These are phyloP conservation scores for Kodamaea plutei DNA, from an alignment of 1,139 yeast genomes.

Conservation along the genomic window DNA sequence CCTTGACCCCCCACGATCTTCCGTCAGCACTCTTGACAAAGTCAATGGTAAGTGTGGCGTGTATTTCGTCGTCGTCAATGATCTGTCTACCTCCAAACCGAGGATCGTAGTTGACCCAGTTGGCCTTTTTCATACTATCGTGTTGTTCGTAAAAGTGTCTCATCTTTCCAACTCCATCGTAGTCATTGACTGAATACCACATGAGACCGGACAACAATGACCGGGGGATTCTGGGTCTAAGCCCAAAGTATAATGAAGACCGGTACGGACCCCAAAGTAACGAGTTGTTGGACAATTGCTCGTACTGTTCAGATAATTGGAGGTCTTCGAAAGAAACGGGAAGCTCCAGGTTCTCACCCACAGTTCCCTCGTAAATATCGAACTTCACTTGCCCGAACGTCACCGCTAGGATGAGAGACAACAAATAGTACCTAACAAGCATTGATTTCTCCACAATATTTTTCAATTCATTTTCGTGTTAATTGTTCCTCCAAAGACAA, in stretches of 20 bases:
- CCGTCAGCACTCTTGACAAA: conserved; percentile 75
- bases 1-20: conserved; percentile 71
- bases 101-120: conserved; percentile 87
- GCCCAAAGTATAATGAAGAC: conserved; percentile 80
- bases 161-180: conserved; percentile 53
- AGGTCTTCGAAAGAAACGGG: conserved; percentile 7
- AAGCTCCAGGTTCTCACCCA: conserved; percentile 4
- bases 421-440: too few relatives aligned
- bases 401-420: too few relatives aligned
- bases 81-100: conserved; percentile 80
- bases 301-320: conserved; percentile 19
- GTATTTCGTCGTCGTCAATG: conserved; percentile 63
- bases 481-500: too few relatives aligned
- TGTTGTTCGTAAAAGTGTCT: conserved; percentile 79
- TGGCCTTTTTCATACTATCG: conserved; percentile 70
- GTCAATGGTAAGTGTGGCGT: conserved; percentile 61
- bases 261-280: conserved; percentile 89
- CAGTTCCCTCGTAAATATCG: conserved; percentile 12
- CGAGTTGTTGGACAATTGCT: conserved; percentile 29
- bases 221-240: conserved; percentile 75
- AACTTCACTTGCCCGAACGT: conserved; percentile 13
- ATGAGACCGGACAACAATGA: conserved; percentile 78
- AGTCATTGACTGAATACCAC: conserved; percentile 77
- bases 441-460: too few relatives aligned
- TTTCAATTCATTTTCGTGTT: too few relatives aligned